These are phyloP conservation scores for Posidonia australis DNA, from an alignment of 106 monocot genomes.

Conservation along the genomic window DNA sequence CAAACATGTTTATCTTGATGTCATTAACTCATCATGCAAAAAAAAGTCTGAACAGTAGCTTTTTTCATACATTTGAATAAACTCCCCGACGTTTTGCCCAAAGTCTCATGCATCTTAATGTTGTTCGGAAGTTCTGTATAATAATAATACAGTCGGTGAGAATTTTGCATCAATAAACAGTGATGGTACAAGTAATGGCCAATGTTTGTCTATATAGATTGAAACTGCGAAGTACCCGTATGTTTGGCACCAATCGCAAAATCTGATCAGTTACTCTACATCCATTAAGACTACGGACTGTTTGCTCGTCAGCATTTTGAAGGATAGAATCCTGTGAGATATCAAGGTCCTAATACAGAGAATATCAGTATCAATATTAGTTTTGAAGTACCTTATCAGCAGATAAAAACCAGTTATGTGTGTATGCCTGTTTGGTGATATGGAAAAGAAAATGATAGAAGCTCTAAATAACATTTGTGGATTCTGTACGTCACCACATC, in stretches of 20 bases:
- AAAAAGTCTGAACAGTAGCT: not conserved
- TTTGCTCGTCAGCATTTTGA: conserved; percentile 93
- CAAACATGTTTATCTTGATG: not conserved
- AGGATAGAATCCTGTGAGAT: conserved; percentile 86
- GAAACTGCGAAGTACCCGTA: conserved; percentile 40
- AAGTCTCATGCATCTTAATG: conserved; percentile 85
- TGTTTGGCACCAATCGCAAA: conserved; percentile 78
- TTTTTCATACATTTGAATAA: conserved; percentile 75
- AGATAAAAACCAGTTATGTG: too few species aligned
- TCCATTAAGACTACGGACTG: conserved; percentile 92
- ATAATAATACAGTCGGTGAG: conserved; percentile 3
- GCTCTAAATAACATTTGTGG: too few species aligned
- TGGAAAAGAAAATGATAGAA: too few species aligned
- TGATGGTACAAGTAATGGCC: not conserved
- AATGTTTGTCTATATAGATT: too few species aligned
- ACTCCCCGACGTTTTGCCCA: conserved; percentile 96
- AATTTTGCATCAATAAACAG: not conserved
- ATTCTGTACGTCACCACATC: too few species aligned
- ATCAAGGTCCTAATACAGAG: conserved; percentile 61
- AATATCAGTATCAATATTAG: too few species aligned
- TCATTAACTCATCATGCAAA: not conserved
- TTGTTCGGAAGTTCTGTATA: conserved; percentile 80
- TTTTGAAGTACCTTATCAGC: too few species aligned
- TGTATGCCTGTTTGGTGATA: too few species aligned
- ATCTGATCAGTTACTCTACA: conserved; percentile 93